phyloP scores from a whole-genome alignment of 2,329 filamentous ascomycete species.

The Pezicula neosporulosa region DNA sequence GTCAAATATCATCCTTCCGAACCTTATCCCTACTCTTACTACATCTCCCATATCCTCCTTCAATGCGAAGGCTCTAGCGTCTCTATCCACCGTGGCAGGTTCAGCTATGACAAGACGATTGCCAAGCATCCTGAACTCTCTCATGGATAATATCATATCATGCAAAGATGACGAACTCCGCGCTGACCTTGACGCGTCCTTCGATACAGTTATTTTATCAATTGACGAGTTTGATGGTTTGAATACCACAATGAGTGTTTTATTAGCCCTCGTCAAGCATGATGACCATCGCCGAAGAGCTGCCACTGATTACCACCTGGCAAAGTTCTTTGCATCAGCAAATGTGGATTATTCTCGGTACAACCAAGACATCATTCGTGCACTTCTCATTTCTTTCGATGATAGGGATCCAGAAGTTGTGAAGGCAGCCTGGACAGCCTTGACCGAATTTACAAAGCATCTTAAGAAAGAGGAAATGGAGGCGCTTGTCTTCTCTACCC shows the following conservation, averaged over 20 bases:
- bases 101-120: slow-evolving; percentile 86
- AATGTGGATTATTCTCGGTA: slow-evolving; percentile 92
- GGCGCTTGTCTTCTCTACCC: slow-evolving; percentile 78
- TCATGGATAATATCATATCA: slow-evolving; percentile 88
- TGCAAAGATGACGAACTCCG: slow-evolving; percentile 71
- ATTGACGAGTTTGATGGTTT: slow-evolving; percentile 96
- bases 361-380: slow-evolving; percentile 91
- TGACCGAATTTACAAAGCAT: slow-evolving; percentile 83
- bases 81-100: slow-evolving; percentile 86
- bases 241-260: slow-evolving; percentile 92
- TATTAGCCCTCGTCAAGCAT: slow-evolving; percentile 84
- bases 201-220: slow-evolving; percentile 85
- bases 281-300: slow-evolving; percentile 85
- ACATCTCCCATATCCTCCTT: slow-evolving; percentile 88
- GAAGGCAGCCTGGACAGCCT: slow-evolving; percentile 83
- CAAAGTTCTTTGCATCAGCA: slow-evolving; percentile 78
- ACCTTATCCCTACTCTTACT: slow-evolving; percentile 89
- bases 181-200: slow-evolving; percentile 71
- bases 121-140: slow-evolving; percentile 84
- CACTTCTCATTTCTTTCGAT: slow-evolving; percentile 87
- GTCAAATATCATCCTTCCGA: slow-evolving; percentile 94
- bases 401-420: slow-evolving; percentile 81
- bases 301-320: slow-evolving; percentile 73
- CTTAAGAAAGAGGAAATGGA: slow-evolving; percentile 99
- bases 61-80: slow-evolving; percentile 91